Percentiles rank a stretch among this genome's conserved stretches.
These are phyloP conservation scores for Alectoria sarmentosa DNA, from an alignment of 495 filamentous ascomycete genomes.

Conservation along the genomic window DNA sequence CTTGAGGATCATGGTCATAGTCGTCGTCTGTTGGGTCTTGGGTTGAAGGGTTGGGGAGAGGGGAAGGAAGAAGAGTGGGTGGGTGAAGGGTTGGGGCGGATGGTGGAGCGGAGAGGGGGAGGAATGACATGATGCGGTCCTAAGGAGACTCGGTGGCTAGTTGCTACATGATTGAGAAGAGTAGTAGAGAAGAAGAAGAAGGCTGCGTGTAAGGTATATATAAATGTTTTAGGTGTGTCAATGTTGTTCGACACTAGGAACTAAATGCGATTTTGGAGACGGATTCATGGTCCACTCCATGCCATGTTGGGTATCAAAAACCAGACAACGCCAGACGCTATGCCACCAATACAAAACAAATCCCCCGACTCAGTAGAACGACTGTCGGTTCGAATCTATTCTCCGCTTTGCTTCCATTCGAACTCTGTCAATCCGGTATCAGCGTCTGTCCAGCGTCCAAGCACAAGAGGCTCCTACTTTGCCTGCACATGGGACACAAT, in stretches of 20 bases:
- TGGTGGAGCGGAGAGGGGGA: constrained; percentile 10
- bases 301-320: neutral
- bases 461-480: constrained; percentile 62
- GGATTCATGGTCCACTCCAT: neutral
- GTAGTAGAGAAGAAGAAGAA: neutral
- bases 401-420: constrained; percentile 54
- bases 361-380: neutral
- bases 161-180: neutral
- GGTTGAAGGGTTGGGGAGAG: constrained; percentile 15
- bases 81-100: constrained; percentile 13
- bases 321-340: constrained; percentile 12
- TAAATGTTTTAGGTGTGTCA: neutral
- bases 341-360: neutral
- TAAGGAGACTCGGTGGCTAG: neutral
- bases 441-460: no score
- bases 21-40: constrained; percentile 27
- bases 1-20: constrained; percentile 14
- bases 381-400: constrained; percentile 12
- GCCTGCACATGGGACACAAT: constrained; percentile 95
- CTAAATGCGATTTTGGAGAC: neutral
- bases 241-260: neutral
- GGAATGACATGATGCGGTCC: constrained; percentile 9
- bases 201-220: neutral
- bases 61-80: constrained; percentile 16
- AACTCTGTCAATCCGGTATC: no score